A percentile compares a stretch with the other conserved stretches of the same genome.
These are phyloP conservation scores for Starmerella potacharoeniae DNA, from an alignment of 805 yeast species.

Conservation along the genomic window DNA sequence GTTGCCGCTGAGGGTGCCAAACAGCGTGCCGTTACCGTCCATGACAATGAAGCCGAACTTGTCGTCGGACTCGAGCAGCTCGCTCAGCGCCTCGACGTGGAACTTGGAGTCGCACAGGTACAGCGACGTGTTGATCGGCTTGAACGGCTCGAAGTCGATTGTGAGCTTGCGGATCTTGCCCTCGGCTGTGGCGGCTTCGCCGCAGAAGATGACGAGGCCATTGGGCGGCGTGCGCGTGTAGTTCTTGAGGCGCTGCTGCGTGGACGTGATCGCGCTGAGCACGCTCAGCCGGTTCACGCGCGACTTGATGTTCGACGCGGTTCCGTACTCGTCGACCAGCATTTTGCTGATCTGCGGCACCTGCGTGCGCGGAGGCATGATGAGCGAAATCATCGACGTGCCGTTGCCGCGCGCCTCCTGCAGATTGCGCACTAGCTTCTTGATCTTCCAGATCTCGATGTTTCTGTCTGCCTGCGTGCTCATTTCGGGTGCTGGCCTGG, in stretches of 20 bases:
- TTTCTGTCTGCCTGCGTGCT: constrained; percentile 80
- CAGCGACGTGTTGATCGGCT: constrained; percentile 94
- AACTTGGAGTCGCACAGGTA: constrained; percentile 96
- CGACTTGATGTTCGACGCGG: constrained; percentile 95
- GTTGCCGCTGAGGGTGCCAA: constrained; percentile 92
- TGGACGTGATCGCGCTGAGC: constrained; percentile 91
- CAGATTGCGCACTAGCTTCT: constrained; percentile 77
- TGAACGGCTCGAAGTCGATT: constrained; percentile 96
- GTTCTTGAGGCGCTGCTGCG: constrained; percentile 90
- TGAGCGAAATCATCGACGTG: constrained; percentile 95
- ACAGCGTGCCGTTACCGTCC: constrained; percentile 99
- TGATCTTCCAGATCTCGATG: constrained; percentile 98
- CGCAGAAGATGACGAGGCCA: constrained; percentile 94
- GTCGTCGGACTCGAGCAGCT: constrained; percentile 88
- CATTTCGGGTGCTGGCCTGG: constrained; percentile 4
- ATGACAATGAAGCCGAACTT: constrained; percentile 94
- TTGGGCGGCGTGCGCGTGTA: constrained; percentile 85
- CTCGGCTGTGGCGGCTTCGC: constrained; percentile 93
- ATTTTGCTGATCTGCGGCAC: constrained; percentile 75
- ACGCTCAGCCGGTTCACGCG: constrained; percentile 95
- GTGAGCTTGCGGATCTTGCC: constrained; percentile 96
- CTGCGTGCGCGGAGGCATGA: constrained; percentile 93
- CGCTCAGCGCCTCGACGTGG: constrained; percentile 94
- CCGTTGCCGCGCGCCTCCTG: constrained; percentile 96
- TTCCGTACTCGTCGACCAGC: constrained; percentile 97